Evolutionary conservation across 805 yeast genomes (phyloP), one percentile per base, ranked within the genome.

Genomic region (Novakomyces olei): DNA sequence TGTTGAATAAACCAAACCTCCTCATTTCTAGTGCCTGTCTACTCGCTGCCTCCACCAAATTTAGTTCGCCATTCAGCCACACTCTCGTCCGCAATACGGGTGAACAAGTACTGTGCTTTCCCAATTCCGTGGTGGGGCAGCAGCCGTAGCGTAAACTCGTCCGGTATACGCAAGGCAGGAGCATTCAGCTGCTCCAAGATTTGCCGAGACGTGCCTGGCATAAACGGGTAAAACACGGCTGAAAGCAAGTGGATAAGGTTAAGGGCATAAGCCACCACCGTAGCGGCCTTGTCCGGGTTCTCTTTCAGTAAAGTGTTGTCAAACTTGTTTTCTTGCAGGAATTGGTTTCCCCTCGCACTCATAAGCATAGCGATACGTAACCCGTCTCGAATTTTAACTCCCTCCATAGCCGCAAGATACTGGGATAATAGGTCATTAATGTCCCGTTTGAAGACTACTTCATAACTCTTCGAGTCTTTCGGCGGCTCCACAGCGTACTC

Each of bases 271-370:
- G 78, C 92, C 35, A 88, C 77, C 33, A 85, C 92, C 3, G 93
- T 92, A 48, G 81, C 94, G 9, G 92, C 68, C 46, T 69, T 70
- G 22, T 65, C 78, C 28, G 94, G 92, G 31, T 57, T 51, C 47
- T 79, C 69, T 35, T 69, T 67, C 54, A 71, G 79, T 41, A 83
- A 61, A 6, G 77, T 61, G 63, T 88, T 88, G 55, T 85, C 96
- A 46, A 88, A 65, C 58, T 83, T 83, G 60, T 83, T 81, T 33
- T 85, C 98, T 59, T 88, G 99, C 52, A 88, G 65, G 65, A 85
- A 88, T 53, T 65, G 76, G 58, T 88, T 88, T 55, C 98, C 98
- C 46, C 93, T 71, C 15, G 92, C 69, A 37, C 93, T 76, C 36
- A 88, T 60, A 20, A 77, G 63, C 94, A 88, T 81, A 39, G 93